Evolutionary conservation across 768 basidiomycete species (phyloP).

Genomic region (Pleurotus giganteus): DNA sequence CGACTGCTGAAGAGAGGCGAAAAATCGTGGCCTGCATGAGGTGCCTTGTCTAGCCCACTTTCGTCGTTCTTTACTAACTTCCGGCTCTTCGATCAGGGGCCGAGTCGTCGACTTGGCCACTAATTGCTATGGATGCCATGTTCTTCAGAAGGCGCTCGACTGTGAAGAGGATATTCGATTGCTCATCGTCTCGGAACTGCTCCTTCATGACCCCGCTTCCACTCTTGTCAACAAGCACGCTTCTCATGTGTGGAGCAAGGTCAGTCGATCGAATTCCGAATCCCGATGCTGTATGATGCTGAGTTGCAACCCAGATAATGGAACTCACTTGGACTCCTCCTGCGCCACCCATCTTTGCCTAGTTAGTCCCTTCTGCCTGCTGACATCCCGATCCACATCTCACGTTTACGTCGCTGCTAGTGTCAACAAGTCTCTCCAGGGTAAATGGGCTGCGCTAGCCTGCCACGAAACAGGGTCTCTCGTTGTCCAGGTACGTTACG

Average conservation of each 20-base stretch:
- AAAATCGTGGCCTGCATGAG: slow-evolving; percentile 88
- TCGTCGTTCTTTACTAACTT: slow-evolving; percentile 7
- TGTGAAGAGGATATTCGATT: slow-evolving; percentile 86
- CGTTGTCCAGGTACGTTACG: slow-evolving; percentile 70
- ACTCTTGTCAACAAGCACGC: slow-evolving; percentile 90
- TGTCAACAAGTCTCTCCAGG: slow-evolving; percentile 84
- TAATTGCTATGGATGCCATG: slow-evolving; percentile 88
- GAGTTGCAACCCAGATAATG: slow-evolving; percentile 63
- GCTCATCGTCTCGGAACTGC: slow-evolving; percentile 80
- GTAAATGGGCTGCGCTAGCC: slow-evolving; percentile 86
- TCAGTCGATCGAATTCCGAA: slow-evolving; percentile 20
- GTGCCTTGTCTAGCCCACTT: too few relatives aligned
- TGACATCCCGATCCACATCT: slow-evolving; percentile 6
- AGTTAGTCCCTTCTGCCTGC: slow-evolving; percentile 43
- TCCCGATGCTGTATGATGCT: not conserved
- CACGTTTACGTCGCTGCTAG: slow-evolving; percentile 31
- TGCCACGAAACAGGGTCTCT: slow-evolving; percentile 90
- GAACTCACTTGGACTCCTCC: slow-evolving; percentile 85
- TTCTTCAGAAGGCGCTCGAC: slow-evolving; percentile 86
- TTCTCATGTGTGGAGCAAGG: slow-evolving; percentile 92
- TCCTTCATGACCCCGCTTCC: slow-evolving; percentile 80
- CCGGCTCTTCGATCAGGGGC: slow-evolving; percentile 42
- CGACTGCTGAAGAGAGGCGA: slow-evolving; percentile 68
- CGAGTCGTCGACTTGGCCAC: slow-evolving; percentile 85
- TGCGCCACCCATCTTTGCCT: slow-evolving; percentile 85